A percentile compares a stretch with the other conserved stretches of the same genome.
These are phyloP conservation scores for Decorospora gaudefroyi DNA, from an alignment of 2,329 filamentous ascomycete genomes.

Conservation along the genomic window DNA sequence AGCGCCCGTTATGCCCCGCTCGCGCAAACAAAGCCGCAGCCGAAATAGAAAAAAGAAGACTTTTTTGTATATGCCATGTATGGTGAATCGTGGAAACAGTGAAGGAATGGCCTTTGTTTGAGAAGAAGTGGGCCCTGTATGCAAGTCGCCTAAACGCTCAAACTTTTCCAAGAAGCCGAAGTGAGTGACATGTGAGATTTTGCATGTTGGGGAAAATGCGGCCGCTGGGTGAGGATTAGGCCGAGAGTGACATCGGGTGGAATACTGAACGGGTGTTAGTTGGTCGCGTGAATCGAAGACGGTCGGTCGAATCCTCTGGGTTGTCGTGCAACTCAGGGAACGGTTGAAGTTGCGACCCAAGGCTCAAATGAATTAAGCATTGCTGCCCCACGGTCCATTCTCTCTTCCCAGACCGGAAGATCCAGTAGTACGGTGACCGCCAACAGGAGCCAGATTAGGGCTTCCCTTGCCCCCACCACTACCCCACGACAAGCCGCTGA, in stretches of 20 bases:
- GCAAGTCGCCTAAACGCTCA: constrained; percentile 16
- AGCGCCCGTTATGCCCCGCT: constrained; percentile 3
- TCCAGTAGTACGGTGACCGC: constrained; percentile 32
- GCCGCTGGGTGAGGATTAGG: neutral
- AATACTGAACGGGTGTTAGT: no score
- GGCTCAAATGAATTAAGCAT: constrained; percentile 12
- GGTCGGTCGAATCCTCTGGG: no score
- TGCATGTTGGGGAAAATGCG: constrained; percentile 2
- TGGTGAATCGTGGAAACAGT: constrained; percentile 1
- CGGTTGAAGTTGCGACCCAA: no score
- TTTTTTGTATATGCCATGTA: constrained; percentile 16
- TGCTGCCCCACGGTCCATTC: constrained; percentile 27
- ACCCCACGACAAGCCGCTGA: constrained; percentile 46
- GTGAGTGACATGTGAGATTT: constrained; percentile 4
- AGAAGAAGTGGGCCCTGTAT: constrained; percentile 8
- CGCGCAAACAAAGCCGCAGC: constrained; percentile 5
- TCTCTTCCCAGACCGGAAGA: constrained; percentile 30
- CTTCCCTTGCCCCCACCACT: constrained; percentile 45
- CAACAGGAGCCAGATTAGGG: constrained; percentile 43
- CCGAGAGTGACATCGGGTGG: no score
- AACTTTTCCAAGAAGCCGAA: constrained; percentile 12
- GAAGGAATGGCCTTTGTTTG: neutral
- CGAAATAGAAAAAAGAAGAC: no score
- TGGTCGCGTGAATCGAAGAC: neutral
- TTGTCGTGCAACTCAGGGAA: no score